Evolutionary conservation across 2,329 filamentous ascomycete genomes (phyloP).

Genomic region (Cyanodermella asteris): DNA sequence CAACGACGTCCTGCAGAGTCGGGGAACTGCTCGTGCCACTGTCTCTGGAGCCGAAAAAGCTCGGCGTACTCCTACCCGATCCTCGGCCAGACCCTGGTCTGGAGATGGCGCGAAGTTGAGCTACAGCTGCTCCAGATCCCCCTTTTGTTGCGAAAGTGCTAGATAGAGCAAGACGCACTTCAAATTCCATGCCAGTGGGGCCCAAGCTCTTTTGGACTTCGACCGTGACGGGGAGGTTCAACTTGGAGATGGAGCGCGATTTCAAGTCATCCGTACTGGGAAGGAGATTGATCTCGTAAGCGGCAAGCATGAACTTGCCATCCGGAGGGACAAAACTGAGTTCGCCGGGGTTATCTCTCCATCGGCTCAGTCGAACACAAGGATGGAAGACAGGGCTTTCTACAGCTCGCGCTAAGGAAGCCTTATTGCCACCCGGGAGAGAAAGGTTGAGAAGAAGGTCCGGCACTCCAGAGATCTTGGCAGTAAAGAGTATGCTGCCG

Average conservation of each 20-base stretch:
- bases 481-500: conserved; percentile 83
- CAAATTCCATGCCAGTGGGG: conserved; percentile 57
- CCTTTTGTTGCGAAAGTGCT: conserved; percentile 44
- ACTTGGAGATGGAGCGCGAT: conserved; percentile 34
- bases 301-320: conserved; percentile 76
- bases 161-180: conserved; percentile 55
- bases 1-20: conserved; percentile 50
- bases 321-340: conserved; percentile 94
- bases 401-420: conserved; percentile 51
- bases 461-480: conserved; percentile 83
- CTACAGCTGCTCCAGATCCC: conserved; percentile 19
- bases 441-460: conserved; percentile 68
- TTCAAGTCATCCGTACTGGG: conserved; percentile 42
- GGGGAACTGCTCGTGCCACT: conserved; percentile 36
- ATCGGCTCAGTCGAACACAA: conserved; percentile 73
- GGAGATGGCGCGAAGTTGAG: too few relatives aligned
- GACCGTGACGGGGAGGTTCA: conserved; percentile 63
- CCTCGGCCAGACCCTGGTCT: conserved; percentile 17
- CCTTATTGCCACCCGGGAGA: conserved; percentile 60
- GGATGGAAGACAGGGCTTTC: conserved; percentile 89
- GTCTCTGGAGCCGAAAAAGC: conserved; percentile 26
- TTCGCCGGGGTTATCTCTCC: conserved; percentile 73
- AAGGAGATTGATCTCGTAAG: conserved; percentile 81
- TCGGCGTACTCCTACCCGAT: conserved; percentile 25
- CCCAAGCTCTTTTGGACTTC: conserved; percentile 70